Conservation (phyloP, 164 flowering plant species). For the Malania oleifera region DNA sequence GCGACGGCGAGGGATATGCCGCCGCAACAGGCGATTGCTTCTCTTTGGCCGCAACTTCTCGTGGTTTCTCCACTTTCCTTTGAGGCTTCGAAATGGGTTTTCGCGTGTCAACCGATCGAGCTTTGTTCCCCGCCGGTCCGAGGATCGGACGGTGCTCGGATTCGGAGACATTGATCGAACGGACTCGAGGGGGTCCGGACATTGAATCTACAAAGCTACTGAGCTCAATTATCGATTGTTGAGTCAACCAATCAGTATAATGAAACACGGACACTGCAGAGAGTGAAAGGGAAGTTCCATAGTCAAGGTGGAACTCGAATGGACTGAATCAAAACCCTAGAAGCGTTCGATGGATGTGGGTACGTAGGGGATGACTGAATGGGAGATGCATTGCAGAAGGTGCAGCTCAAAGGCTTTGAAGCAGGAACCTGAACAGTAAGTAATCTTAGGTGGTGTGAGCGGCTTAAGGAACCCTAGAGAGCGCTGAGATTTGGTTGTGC, state of each 20-base stretch:
- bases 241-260: background rate
- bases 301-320: background rate
- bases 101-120: slow-evolving; percentile 15
- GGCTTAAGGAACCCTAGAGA: background rate
- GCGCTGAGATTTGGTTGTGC: background rate
- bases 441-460: background rate
- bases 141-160: slow-evolving; percentile 34
- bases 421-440: background rate
- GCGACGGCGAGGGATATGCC: slow-evolving; percentile 1
- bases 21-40: slow-evolving; percentile 8
- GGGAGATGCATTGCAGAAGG: background rate
- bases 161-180: slow-evolving; percentile 26
- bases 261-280: background rate
- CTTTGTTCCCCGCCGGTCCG: slow-evolving; percentile 39
- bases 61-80: slow-evolving; percentile 15
- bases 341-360: no score
- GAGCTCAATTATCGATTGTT: background rate
- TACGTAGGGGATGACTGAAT: no score
- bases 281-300: background rate
- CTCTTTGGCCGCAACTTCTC: slow-evolving; percentile 16
- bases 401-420: background rate
- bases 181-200: slow-evolving; percentile 39
- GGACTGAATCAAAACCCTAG: background rate
- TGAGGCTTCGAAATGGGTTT: slow-evolving; percentile 23
- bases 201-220: slow-evolving; percentile 9